phyloP scores from a whole-genome alignment of 176 grass and related monocot species.

The Aegilops speltoides region DNA sequence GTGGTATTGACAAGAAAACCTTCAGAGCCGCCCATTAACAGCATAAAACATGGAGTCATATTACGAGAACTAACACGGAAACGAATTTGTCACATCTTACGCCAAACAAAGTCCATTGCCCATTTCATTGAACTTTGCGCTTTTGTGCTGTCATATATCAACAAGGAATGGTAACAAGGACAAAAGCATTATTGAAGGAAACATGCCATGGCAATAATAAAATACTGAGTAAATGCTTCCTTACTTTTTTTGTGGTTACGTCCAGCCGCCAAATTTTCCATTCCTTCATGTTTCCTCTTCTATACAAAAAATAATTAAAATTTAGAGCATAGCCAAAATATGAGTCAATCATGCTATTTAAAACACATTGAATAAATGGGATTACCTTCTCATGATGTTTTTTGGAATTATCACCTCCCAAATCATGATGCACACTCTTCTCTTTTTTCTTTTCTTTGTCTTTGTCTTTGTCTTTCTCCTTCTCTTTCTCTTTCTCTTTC shows the following conservation, averaged over 20 bases:
- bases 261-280: constrained; percentile 36
- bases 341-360: background rate
- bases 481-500: constrained; percentile 58
- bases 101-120: background rate
- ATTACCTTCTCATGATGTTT: constrained; percentile 90
- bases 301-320: constrained; percentile 21
- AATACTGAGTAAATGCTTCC: constrained; percentile 20
- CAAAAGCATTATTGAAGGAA: background rate
- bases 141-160: constrained; percentile 53
- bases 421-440: constrained; percentile 81
- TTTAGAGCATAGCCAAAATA: constrained; percentile 19
- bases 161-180: constrained; percentile 27
- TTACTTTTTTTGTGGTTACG: constrained; percentile 71
- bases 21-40: constrained; percentile 32
- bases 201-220: background rate
- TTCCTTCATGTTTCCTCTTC: constrained; percentile 70
- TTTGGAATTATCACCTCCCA: constrained; percentile 69
- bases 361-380: constrained; percentile 5
- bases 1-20: constrained; percentile 19
- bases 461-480: constrained; percentile 43
- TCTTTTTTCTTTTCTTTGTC: constrained; percentile 90
- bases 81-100: background rate
- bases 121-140: constrained; percentile 47
- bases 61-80: constrained; percentile 22
- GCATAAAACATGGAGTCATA: constrained; percentile 27